phyloP scores from a whole-genome alignment of 306 rosid genomes.

The Corylus heterophylla region DNA sequence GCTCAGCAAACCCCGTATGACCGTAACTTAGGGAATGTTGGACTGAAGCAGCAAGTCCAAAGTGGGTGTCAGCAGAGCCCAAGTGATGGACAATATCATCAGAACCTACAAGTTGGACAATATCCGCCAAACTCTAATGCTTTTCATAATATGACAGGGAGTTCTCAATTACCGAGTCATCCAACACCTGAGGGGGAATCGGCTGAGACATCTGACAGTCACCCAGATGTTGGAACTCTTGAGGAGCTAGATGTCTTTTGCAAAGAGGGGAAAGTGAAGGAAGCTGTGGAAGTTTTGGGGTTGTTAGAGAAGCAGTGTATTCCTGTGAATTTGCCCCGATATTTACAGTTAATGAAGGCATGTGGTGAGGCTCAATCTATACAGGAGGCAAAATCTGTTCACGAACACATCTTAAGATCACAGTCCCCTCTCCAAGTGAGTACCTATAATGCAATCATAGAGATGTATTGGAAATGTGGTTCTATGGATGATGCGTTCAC shows the following conservation, averaged over 20 bases:
- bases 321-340: constrained; percentile 51
- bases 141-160: constrained; percentile 30
- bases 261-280: constrained; percentile 71
- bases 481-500: constrained; percentile 59
- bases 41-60: constrained; percentile 1
- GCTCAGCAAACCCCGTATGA: constrained; percentile 27
- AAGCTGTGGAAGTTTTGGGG: constrained; percentile 61
- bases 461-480: constrained; percentile 78
- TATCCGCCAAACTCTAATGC: constrained; percentile 36
- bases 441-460: constrained; percentile 64
- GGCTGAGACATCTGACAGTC: constrained; percentile 29
- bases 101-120: constrained; percentile 18
- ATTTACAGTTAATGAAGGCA: constrained; percentile 47
- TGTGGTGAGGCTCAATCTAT: constrained; percentile 63
- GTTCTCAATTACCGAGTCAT: constrained; percentile 35
- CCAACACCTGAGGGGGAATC: constrained; percentile 28
- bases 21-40: constrained; percentile 24
- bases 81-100: constrained; percentile 41
- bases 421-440: constrained; percentile 54
- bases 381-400: constrained; percentile 66
- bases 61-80: constrained; percentile 29
- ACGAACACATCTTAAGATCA: constrained; percentile 36
- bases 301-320: constrained; percentile 45
- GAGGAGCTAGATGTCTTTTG: constrained; percentile 62
- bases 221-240: constrained; percentile 40